Evolutionary conservation across 202 grass and related monocot genomes (phyloP), one percentile per base, ranked within the genome.

Genomic region (Carex sylvatica): DNA sequence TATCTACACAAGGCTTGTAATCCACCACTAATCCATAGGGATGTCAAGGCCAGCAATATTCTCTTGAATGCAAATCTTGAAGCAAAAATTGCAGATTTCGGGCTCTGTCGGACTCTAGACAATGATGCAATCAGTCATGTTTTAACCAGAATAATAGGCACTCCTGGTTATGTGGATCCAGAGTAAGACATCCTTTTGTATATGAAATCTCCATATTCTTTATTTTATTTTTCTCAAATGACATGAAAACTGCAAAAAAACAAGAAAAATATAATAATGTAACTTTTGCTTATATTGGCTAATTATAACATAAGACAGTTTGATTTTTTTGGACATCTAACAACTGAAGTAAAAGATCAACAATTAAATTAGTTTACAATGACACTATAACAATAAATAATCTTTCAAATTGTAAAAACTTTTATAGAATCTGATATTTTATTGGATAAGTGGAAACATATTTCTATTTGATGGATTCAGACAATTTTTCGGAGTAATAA

Each of bases 51-150:
- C 8, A n/a, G 5, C 64, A 92, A 92, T 13, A 92, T 92, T 31
- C 87, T 92, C 10, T 78, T 85, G 18, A 62, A 82, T 14, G 56
- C 26, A 16, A 70, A 78, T 35, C 70, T 87, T 0, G 87, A 87
- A 38, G 90, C 90, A 1, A 92, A 92, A 47, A 74, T 92, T 19
- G 90, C 90, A 35, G 90, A 92, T 80, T 92, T 92, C 15, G 90
- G 90, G 3, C 12, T 92, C 44, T 85, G 83, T 46, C 88, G 74
- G 58, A 73, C 72, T 26, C 77, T 88, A 11, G 63, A 86, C 20
- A 54, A 53, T 63, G 72, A 83, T 61, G 49, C 38, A 14, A 35
- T 35, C 26, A 84, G 83, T 60, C 65, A 91, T 70, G 74, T 91
- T 18, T 76, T 86, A 19, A 86, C 83, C 0, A 24, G n/a, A 16